Evolutionary conservation across 2,329 filamentous ascomycete species (phyloP).

Genomic region (Apiospora arundinis): DNA sequence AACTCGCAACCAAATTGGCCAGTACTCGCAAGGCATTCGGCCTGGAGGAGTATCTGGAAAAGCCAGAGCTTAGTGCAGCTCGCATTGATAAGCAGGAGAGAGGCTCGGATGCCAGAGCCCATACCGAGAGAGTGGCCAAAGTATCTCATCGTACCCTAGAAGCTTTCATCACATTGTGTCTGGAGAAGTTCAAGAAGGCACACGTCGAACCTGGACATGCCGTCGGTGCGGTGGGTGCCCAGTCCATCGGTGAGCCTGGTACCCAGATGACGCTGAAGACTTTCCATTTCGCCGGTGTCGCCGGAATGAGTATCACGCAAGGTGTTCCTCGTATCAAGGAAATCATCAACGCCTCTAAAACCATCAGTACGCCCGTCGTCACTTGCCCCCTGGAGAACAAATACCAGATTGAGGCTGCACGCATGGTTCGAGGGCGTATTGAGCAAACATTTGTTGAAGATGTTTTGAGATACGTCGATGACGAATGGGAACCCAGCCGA

Average conservation of each 20-base stretch:
- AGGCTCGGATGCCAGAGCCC: constrained; percentile 31
- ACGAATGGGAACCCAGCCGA: constrained; percentile 81
- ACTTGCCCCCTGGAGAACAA: constrained; percentile 83
- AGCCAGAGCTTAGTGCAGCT: constrained; percentile 32
- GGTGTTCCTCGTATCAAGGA: constrained; percentile 99
- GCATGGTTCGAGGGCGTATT: constrained; percentile 89
- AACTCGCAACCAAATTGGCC: constrained; percentile 66
- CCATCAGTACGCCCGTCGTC: constrained; percentile 94
- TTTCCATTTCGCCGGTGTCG: constrained; percentile 99
- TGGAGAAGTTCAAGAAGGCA: constrained; percentile 89
- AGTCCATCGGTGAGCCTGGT: constrained; percentile 97
- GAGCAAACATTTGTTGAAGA: constrained; percentile 94
- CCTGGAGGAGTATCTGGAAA: constrained; percentile 48
- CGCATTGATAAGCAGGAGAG: constrained; percentile 40
- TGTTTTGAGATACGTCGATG: constrained; percentile 80
- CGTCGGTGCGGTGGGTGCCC: constrained; percentile 93
- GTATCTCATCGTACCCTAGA: constrained; percentile 77
- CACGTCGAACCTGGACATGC: constrained; percentile 94
- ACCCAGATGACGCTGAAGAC: constrained; percentile 99
- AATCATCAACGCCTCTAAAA: constrained; percentile 97
- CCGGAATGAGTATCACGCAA: constrained; percentile 98
- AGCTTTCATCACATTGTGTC: constrained; percentile 79
- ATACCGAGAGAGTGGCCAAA: constrained; percentile 78
- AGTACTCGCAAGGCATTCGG: constrained; percentile 58
- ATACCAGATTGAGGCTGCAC: constrained; percentile 77